These are phyloP conservation scores for Aureobasidium musti DNA, from an alignment of 2,329 filamentous ascomycete species.

Conservation along the genomic window DNA sequence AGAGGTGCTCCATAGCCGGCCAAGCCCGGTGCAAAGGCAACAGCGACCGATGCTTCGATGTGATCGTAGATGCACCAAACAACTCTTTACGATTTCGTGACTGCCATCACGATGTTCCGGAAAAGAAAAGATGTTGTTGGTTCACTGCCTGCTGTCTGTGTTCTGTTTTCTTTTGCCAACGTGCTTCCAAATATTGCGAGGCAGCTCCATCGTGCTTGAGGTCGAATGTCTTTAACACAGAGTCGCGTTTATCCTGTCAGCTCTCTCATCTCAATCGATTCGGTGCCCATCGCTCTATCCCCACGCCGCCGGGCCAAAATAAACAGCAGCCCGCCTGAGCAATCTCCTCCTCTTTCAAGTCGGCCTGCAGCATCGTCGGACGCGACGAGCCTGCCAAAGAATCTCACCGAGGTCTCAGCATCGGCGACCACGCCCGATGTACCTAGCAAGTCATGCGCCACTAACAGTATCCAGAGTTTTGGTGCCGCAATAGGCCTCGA, in stretches of 20 bases:
- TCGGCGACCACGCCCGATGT: not conserved
- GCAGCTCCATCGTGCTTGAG: not conserved
- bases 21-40: not conserved
- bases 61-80: not conserved
- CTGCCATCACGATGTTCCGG: not conserved
- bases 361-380: not conserved
- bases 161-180: not conserved
- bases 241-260: conserved; percentile 15
- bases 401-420: not conserved
- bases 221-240: conserved; percentile 5
- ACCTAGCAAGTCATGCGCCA: not conserved
- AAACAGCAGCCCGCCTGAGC: not conserved
- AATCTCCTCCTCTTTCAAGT: not conserved
- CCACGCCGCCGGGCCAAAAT: not conserved
- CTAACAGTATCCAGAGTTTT: not conserved
- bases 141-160: not conserved
- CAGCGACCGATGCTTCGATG: not conserved
- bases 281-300: not conserved
- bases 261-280: conserved; percentile 6
- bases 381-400: not conserved
- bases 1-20: not conserved
- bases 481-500: conserved; percentile 1
- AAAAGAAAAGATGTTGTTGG: not conserved
- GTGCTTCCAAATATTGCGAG: not conserved
- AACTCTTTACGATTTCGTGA: not conserved